Percentiles rank a stretch among this genome's conserved stretches.
Evolutionary conservation across 2,329 filamentous ascomycete genomes (phyloP).

Genomic region (Ustilaginoidea virens): DNA sequence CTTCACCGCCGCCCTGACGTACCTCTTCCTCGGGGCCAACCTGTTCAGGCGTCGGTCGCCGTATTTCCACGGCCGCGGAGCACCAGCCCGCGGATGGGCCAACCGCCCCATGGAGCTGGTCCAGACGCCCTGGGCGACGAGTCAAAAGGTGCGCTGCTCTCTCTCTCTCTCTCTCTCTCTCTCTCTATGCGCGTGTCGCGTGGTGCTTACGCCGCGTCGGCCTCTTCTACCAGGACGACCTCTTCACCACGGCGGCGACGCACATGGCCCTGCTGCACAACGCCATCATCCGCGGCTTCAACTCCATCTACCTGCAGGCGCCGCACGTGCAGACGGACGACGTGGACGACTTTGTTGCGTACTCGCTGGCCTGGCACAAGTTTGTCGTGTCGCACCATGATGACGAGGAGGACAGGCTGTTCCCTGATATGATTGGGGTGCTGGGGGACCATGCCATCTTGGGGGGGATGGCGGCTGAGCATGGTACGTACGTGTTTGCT

Average conservation of each 20-base stretch:
- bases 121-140: slow-evolving; percentile 36
- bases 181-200: too few relatives aligned
- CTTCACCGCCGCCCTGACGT: slow-evolving; percentile 1
- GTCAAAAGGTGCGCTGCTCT: slow-evolving; percentile 18
- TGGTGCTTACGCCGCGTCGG: too few relatives aligned
- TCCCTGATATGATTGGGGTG: slow-evolving; percentile 37
- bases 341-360: slow-evolving; percentile 40
- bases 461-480: slow-evolving; percentile 36
- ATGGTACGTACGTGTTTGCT: slow-evolving; percentile 25
- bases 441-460: slow-evolving; percentile 34
- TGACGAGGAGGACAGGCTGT: slow-evolving; percentile 41
- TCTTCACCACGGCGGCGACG: slow-evolving; percentile 42
- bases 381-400: slow-evolving; percentile 46
- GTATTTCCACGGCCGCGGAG: slow-evolving; percentile 13
- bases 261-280: slow-evolving; percentile 50
- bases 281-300: slow-evolving; percentile 45
- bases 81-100: slow-evolving; percentile 29
- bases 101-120: slow-evolving; percentile 39
- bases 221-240: slow-evolving; percentile 40
- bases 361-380: slow-evolving; percentile 40
- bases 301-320: slow-evolving; percentile 46
- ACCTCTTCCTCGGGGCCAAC: slow-evolving; percentile 12
- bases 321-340: slow-evolving; percentile 34
- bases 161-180: too few relatives aligned
- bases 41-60: slow-evolving; percentile 20